phyloP scores from a whole-genome alignment of 371 early-diverging fungal species.

The Funneliformis caledonium region DNA sequence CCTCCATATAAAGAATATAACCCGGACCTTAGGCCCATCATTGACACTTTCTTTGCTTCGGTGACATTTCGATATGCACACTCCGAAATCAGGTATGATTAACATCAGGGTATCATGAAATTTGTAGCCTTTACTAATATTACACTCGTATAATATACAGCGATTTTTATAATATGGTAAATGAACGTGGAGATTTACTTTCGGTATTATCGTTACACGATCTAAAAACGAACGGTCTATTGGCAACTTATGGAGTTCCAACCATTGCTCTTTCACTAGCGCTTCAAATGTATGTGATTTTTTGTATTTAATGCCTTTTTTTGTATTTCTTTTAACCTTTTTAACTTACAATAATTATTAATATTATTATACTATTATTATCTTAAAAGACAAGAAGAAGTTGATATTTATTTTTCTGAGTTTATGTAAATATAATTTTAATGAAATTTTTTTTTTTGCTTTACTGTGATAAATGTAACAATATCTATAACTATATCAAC shows the following conservation, averaged over 20 bases:
- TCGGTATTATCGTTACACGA: background rate
- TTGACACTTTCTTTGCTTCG: constrained; percentile 13
- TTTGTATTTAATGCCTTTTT: too few species aligned
- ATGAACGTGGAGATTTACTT: constrained; percentile 13
- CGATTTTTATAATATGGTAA: background rate
- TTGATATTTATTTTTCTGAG: constrained; percentile 40
- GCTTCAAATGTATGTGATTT: background rate
- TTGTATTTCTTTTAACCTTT: too few species aligned
- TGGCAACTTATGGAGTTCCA: background rate
- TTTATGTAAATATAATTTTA: background rate
- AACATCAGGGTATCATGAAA: background rate
- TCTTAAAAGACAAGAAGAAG: constrained; percentile 39
- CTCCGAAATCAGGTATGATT: constrained; percentile 5
- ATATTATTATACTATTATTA: too few species aligned
- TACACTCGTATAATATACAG: background rate
- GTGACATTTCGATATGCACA: constrained; percentile 12
- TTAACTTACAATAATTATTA: background rate
- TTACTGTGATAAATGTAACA: background rate
- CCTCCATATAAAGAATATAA: constrained; percentile 3
- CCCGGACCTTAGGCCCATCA: background rate
- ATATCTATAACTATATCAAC: too few species aligned
- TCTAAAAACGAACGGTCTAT: background rate
- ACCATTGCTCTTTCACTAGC: background rate
- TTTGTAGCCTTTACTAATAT: background rate
- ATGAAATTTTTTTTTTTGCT: background rate